These are phyloP conservation scores for Tolypocladium tropicale DNA, from an alignment of 2,329 filamentous ascomycete species.

Conservation along the genomic window DNA sequence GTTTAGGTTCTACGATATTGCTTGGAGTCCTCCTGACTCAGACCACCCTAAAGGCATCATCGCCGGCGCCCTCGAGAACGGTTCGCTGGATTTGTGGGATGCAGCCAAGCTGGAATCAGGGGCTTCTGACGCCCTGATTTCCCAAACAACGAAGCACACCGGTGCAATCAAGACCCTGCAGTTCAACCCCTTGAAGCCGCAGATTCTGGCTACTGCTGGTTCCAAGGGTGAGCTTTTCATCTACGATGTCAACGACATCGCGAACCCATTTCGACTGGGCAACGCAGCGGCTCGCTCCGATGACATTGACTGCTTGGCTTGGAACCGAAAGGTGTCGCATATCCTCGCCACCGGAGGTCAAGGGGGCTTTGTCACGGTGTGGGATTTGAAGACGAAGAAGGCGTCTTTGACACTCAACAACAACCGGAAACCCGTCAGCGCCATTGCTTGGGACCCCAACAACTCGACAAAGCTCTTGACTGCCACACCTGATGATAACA, in stretches of 20 bases:
- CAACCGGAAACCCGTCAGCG: constrained; percentile 86
- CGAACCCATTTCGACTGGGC: constrained; percentile 79
- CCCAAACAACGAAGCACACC: constrained; percentile 79
- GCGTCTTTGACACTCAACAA: constrained; percentile 94
- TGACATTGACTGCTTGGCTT: constrained; percentile 92
- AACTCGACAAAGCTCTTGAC: constrained; percentile 92
- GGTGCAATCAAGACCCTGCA: constrained; percentile 90
- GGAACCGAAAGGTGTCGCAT: constrained; percentile 97
- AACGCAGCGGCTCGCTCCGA: constrained; percentile 82
- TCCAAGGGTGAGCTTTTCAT: constrained; percentile 94
- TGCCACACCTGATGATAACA: constrained; percentile 78
- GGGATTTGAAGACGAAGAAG: constrained; percentile 97
- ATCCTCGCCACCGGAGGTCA: constrained; percentile 91
- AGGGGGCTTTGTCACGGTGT: constrained; percentile 93
- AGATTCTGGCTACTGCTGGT: constrained; percentile 85
- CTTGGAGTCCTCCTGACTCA: constrained; percentile 77
- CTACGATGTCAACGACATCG: constrained; percentile 85
- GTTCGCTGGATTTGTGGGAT: constrained; percentile 88
- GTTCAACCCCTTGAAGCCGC: constrained; percentile 88
- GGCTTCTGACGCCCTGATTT: constrained; percentile 65
- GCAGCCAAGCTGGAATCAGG: constrained; percentile 56
- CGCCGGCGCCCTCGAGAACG: constrained; percentile 90
- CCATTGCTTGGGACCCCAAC: constrained; percentile 94
- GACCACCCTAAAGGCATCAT: constrained; percentile 79
- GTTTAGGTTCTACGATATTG: constrained; percentile 86